Conservation (phyloP, 140 eudicot species). For the Flaveria floridana region DNA sequence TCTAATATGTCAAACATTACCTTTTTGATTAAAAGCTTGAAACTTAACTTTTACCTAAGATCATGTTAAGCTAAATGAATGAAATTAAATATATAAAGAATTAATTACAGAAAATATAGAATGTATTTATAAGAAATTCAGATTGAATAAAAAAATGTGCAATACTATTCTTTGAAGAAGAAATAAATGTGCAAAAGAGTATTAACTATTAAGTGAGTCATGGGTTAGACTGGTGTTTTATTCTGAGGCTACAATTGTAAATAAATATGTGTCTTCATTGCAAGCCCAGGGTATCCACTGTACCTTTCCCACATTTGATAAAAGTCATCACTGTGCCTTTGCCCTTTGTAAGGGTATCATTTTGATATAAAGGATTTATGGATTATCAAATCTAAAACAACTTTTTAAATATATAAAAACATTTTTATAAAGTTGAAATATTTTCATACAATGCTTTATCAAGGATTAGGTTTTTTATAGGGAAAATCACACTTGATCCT, state of each 20-base stretch:
- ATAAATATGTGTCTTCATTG: slow-evolving; percentile 15
- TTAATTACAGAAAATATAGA: neutral
- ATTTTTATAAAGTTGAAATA: neutral
- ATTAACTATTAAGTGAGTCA: slow-evolving; percentile 1
- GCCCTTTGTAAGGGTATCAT: neutral
- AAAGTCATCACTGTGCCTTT: slow-evolving; percentile 10
- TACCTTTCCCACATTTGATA: slow-evolving; percentile 6
- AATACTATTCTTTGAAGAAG: no score
- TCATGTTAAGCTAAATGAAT: neutral
- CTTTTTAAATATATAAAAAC: neutral
- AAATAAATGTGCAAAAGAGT: neutral
- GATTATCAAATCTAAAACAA: neutral
- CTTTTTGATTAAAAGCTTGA: neutral
- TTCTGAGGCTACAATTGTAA: slow-evolving; percentile 13
- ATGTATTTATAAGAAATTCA: neutral
- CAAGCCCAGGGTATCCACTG: neutral
- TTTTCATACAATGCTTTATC: neutral
- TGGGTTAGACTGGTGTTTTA: slow-evolving; percentile 18
- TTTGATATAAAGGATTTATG: neutral
- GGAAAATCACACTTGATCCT: no score
- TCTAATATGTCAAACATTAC: no score
- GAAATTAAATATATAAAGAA: neutral
- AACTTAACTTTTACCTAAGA: neutral
- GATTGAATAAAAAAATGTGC: neutral
- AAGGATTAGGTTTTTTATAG: no score